Conservation (phyloP, 805 yeast genomes). For the Wickerhamiella galacta region DNA sequence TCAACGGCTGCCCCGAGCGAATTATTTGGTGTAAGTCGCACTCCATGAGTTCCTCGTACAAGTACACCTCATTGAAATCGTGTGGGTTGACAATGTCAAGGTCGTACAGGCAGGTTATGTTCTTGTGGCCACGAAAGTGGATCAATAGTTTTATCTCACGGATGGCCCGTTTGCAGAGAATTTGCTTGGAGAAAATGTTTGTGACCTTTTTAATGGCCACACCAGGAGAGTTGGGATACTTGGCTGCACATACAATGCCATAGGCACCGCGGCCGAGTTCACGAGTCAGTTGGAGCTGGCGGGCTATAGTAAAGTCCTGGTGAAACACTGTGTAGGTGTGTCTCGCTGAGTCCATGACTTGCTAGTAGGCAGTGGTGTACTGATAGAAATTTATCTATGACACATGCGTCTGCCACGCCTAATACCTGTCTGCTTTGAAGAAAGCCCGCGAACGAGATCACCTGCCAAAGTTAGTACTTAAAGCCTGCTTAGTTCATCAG, state of each 20-base stretch:
- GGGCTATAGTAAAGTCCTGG: constrained; percentile 87
- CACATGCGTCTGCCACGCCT: too few relatives aligned
- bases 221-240: constrained; percentile 47
- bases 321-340: constrained; percentile 50
- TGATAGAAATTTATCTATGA: too few relatives aligned
- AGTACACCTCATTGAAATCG: constrained; percentile 75
- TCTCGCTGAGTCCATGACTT: constrained; percentile 9
- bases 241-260: constrained; percentile 89
- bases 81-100: constrained; percentile 72
- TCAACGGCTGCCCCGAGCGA: constrained; percentile 69
- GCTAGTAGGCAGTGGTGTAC: too few relatives aligned
- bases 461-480: too few relatives aligned
- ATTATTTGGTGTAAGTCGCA: constrained; percentile 98
- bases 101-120: constrained; percentile 88
- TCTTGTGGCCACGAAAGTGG: constrained; percentile 91
- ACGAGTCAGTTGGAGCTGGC: constrained; percentile 71
- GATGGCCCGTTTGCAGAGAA: constrained; percentile 78
- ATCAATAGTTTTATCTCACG: constrained; percentile 79
- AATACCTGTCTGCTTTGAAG: too few relatives aligned
- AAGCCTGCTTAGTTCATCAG: too few relatives aligned
- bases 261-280: constrained; percentile 97
- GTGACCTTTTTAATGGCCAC: constrained; percentile 96
- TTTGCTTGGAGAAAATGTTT: constrained; percentile 79
- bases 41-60: constrained; percentile 95
- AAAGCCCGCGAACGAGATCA: too few relatives aligned